Conservation (phyloP, 371 early-diverging fungal genomes). For the Mucor piriformis region DNA sequence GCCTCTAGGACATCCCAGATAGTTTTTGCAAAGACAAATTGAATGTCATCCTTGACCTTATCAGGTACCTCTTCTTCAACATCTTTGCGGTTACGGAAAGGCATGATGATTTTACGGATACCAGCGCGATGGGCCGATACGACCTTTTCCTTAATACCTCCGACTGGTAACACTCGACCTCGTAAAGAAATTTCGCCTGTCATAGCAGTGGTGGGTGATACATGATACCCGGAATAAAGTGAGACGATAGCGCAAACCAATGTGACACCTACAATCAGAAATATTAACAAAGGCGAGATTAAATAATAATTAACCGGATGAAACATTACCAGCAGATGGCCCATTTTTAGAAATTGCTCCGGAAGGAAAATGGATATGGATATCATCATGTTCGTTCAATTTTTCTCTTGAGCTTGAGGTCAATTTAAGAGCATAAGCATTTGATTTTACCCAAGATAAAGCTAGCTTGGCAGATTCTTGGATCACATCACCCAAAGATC, state of each 20-base stretch:
- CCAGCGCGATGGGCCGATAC: slow-evolving; percentile 84
- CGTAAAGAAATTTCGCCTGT: slow-evolving; percentile 90
- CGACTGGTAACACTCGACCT: slow-evolving; percentile 84
- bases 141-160: slow-evolving; percentile 89
- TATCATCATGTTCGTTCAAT: slow-evolving; percentile 60
- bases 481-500: slow-evolving; percentile 84
- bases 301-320: neutral
- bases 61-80: slow-evolving; percentile 66
- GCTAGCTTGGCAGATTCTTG: slow-evolving; percentile 86
- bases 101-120: slow-evolving; percentile 58
- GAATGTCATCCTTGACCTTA: slow-evolving; percentile 60
- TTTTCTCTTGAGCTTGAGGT: slow-evolving; percentile 40
- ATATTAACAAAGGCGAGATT: neutral
- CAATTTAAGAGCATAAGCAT: slow-evolving; percentile 65
- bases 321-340: slow-evolving; percentile 61
- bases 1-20: slow-evolving; percentile 70
- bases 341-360: slow-evolving; percentile 90
- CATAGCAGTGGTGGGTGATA: slow-evolving; percentile 69
- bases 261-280: slow-evolving; percentile 40
- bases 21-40: slow-evolving; percentile 67
- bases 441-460: slow-evolving; percentile 78
- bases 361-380: slow-evolving; percentile 85
- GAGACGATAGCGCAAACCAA: slow-evolving; percentile 79
- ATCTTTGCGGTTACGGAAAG: slow-evolving; percentile 57
- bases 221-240: slow-evolving; percentile 59